Conservation (phyloP, 768 basidiomycete genomes). For the Serendipita sp. region DNA sequence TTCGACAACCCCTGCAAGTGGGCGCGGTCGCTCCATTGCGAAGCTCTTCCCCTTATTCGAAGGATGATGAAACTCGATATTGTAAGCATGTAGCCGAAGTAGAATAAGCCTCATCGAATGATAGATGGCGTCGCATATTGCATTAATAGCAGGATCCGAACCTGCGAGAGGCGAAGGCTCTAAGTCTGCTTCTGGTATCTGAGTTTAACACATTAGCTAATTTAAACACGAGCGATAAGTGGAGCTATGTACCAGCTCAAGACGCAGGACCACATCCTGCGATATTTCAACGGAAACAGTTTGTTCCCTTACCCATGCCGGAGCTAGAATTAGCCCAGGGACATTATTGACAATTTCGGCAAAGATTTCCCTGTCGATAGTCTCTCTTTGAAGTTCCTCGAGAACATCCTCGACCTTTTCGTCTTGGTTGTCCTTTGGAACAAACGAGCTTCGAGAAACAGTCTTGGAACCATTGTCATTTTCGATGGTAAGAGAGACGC, state of each 20-base stretch:
- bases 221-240: background rate
- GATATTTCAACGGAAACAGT: constrained; percentile 65
- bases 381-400: constrained; percentile 42
- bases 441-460: constrained; percentile 24
- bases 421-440: constrained; percentile 19
- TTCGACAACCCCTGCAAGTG: constrained; percentile 65
- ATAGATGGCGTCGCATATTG: constrained; percentile 53
- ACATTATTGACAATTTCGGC: constrained; percentile 57
- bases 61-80: constrained; percentile 14
- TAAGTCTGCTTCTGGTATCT: background rate
- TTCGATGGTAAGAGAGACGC: constrained; percentile 34
- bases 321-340: constrained; percentile 56
- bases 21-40: constrained; percentile 18
- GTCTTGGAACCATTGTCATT: constrained; percentile 21
- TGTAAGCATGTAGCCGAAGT: constrained; percentile 40
- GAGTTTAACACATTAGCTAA: background rate
- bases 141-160: constrained; percentile 14
- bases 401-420: constrained; percentile 16
- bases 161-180: constrained; percentile 12
- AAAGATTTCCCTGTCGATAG: constrained; percentile 71
- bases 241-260: constrained; percentile 41
- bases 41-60: constrained; percentile 9
- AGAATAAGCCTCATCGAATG: constrained; percentile 47
- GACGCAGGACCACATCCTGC: constrained; percentile 46
- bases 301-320: constrained; percentile 63